Evolutionary conservation across 768 basidiomycete genomes (phyloP).

Genomic region (Lentinula lateritia): DNA sequence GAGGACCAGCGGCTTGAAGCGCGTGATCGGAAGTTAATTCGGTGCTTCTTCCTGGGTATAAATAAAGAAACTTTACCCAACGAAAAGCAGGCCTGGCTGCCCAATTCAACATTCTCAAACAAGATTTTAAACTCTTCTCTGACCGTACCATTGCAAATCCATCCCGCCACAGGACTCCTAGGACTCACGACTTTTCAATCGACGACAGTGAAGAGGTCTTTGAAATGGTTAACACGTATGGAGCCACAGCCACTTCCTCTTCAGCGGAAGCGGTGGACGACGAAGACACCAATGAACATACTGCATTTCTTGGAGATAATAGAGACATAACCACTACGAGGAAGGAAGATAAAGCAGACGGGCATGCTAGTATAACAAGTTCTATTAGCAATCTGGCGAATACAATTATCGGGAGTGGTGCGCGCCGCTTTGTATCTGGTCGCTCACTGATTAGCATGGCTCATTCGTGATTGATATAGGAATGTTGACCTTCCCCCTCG

Average conservation of each 20-base stretch:
- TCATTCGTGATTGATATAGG: slow-evolving; percentile 33
- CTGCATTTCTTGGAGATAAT: slow-evolving; percentile 53
- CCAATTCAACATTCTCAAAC: neutral
- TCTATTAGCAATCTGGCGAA: slow-evolving; percentile 80
- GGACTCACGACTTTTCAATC: neutral
- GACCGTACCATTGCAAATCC: neutral
- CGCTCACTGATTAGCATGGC: neutral
- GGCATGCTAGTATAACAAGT: slow-evolving; percentile 63
- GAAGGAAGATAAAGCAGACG: slow-evolving; percentile 35
- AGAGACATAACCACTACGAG: slow-evolving; percentile 16
- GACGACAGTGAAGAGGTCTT: slow-evolving; percentile 15
- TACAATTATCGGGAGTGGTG: slow-evolving; percentile 89
- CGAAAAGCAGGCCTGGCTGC: neutral
- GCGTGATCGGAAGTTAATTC: neutral
- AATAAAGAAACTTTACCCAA: neutral
- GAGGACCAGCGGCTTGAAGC: neutral
- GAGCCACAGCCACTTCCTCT: slow-evolving; percentile 35
- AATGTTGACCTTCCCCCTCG: slow-evolving; percentile 86
- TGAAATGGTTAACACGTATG: slow-evolving; percentile 72
- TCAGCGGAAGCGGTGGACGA: slow-evolving; percentile 21
- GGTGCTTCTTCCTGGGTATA: neutral
- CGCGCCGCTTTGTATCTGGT: slow-evolving; percentile 14
- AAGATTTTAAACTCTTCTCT: too few species aligned
- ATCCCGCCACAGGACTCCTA: neutral
- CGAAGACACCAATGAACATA: slow-evolving; percentile 37